A percentile compares a stretch with the other conserved stretches of the same genome.
phyloP scores from a whole-genome alignment of 345 rosid genomes.

The Eutrema japonicum region DNA sequence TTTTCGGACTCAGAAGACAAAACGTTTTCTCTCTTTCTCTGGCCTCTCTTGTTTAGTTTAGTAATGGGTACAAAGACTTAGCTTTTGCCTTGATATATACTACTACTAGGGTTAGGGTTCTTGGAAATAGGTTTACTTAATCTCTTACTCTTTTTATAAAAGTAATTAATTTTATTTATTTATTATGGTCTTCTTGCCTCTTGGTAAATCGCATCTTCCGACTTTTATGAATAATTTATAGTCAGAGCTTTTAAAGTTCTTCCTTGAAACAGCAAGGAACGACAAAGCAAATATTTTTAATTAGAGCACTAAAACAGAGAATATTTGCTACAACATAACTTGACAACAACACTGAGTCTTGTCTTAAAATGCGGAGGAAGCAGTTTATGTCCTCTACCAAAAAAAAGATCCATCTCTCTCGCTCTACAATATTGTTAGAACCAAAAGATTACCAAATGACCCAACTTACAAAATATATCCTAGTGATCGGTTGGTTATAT shows the following conservation, averaged over 20 bases:
- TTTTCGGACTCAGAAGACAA: no score
- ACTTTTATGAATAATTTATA: no score
- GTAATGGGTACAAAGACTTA: no score
- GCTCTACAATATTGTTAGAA: conserved; percentile 33
- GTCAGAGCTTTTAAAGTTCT: neutral
- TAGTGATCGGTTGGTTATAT: conserved; percentile 5
- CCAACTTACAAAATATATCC: conserved; percentile 33
- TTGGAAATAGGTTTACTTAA: no score
- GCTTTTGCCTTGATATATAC: no score
- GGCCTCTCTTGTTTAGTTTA: no score
- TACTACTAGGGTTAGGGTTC: no score
- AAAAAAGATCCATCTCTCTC: neutral
- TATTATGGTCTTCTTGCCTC: no score
- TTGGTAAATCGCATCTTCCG: no score
- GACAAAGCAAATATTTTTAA: neutral
- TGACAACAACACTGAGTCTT: conserved; percentile 24
- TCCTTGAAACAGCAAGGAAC: neutral
- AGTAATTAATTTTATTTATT: no score
- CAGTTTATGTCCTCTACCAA: neutral
- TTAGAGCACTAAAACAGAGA: neutral
- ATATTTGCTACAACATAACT: conserved; percentile 1
- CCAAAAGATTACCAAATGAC: conserved; percentile 31
- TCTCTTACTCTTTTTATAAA: no score
- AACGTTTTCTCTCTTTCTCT: no score
- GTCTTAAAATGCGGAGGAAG: neutral